These are phyloP conservation scores for Xerocomellus chrysenteron DNA, from an alignment of 768 basidiomycete genomes.

Conservation along the genomic window DNA sequence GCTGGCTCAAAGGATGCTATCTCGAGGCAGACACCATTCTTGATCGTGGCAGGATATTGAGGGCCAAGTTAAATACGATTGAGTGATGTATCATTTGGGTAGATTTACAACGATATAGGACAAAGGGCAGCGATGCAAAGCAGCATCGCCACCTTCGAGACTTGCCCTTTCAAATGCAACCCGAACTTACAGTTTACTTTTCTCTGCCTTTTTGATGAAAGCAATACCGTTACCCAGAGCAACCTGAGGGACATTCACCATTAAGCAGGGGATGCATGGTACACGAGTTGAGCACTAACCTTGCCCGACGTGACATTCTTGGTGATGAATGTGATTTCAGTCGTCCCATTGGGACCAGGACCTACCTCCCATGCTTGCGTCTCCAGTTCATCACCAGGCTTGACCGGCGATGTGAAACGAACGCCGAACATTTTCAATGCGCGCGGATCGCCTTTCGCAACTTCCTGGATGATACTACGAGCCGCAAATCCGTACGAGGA, in stretches of 20 bases:
- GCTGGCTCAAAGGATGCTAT: slow-evolving; percentile 93
- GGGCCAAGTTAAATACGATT: slow-evolving; percentile 23
- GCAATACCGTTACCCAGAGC: slow-evolving; percentile 64
- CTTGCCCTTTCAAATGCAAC: neutral
- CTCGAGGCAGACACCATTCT: slow-evolving; percentile 64
- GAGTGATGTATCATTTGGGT: neutral
- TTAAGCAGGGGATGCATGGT: neutral
- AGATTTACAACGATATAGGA: neutral
- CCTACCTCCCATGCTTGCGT: slow-evolving; percentile 80
- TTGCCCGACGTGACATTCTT: slow-evolving; percentile 61
- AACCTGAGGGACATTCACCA: slow-evolving; percentile 30
- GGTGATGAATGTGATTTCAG: slow-evolving; percentile 61
- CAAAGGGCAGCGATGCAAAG: neutral
- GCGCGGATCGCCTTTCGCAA: slow-evolving; percentile 59
- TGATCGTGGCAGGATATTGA: slow-evolving; percentile 58
- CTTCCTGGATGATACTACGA: slow-evolving; percentile 64
- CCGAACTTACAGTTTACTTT: slow-evolving; percentile 39
- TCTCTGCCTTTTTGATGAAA: slow-evolving; percentile 53
- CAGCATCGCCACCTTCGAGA: neutral
- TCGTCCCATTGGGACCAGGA: slow-evolving; percentile 54
- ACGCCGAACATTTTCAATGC: slow-evolving; percentile 68
- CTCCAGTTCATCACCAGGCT: slow-evolving; percentile 79
- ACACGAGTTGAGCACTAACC: slow-evolving; percentile 31
- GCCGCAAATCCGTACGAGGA: slow-evolving; percentile 82
- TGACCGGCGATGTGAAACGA: slow-evolving; percentile 81